Conservation (phyloP, 768 basidiomycete genomes). For the Lactarius trivialis region DNA sequence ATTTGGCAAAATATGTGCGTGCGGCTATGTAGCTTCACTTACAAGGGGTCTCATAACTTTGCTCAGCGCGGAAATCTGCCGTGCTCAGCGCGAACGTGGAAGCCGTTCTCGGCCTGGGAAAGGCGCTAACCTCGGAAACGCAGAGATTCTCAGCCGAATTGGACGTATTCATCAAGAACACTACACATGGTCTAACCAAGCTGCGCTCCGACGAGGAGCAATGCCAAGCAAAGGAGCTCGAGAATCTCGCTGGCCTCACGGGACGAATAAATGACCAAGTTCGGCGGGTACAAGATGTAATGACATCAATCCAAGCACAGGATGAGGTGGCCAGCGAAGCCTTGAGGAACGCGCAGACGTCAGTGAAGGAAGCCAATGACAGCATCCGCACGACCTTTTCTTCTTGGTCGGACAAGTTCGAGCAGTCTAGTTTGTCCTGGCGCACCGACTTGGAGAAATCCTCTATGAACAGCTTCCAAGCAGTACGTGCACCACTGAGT, state of each 20-base stretch:
- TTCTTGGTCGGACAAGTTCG: constrained; percentile 51
- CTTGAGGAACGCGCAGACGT: constrained; percentile 39
- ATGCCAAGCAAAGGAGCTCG: constrained; percentile 50
- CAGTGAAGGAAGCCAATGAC: constrained; percentile 48
- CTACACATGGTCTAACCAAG: constrained; percentile 45
- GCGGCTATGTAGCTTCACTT: not conserved
- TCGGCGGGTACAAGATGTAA: constrained; percentile 43
- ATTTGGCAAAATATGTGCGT: constrained; percentile 78
- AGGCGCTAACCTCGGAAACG: constrained; percentile 48
- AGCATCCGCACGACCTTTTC: constrained; percentile 45
- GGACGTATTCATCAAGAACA: constrained; percentile 52
- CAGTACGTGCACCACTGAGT: constrained; percentile 29
- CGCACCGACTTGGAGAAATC: constrained; percentile 42
- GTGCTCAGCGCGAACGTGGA: constrained; percentile 59
- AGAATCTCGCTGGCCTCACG: constrained; percentile 44
- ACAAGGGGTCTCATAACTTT: constrained; percentile 14
- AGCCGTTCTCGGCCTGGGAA: constrained; percentile 56
- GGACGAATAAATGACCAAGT: constrained; percentile 53
- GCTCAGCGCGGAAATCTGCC: constrained; percentile 63
- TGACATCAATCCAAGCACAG: constrained; percentile 49
- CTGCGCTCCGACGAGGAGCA: constrained; percentile 52
- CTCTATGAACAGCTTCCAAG: constrained; percentile 40
- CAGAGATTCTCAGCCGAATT: constrained; percentile 51
- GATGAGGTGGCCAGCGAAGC: constrained; percentile 51
- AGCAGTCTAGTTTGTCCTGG: constrained; percentile 40